Evolutionary conservation across 78 protist genomes (phyloP).

Genomic region (Dictyostelium capitatum): DNA sequence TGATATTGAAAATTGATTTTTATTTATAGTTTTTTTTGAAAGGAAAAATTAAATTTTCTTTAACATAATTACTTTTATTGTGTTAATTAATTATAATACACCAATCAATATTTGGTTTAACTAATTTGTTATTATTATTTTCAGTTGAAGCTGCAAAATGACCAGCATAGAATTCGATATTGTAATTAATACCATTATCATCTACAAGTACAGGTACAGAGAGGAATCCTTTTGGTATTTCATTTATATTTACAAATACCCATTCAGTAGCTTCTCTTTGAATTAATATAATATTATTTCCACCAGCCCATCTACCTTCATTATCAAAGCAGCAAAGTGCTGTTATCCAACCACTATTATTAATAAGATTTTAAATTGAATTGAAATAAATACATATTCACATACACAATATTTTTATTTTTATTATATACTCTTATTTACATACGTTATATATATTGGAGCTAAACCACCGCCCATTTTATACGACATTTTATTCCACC

Average conservation of each 20-base stretch:
- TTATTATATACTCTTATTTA: too few species aligned
- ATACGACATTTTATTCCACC: slow-evolving; percentile 60
- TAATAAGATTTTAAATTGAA: too few species aligned
- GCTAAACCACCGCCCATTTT: slow-evolving; percentile 67
- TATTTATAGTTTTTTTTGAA: too few species aligned
- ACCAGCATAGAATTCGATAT: slow-evolving; percentile 10
- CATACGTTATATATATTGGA: slow-evolving; percentile 27
- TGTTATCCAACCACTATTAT: slow-evolving; percentile 86
- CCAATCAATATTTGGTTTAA: slow-evolving; percentile 48
- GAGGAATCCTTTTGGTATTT: slow-evolving; percentile 6
- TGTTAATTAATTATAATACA: slow-evolving; percentile 3
- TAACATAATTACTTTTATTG: too few species aligned
- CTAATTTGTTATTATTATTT: not conserved
- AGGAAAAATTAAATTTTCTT: too few species aligned
- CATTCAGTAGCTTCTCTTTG: not conserved
- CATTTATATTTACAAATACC: not conserved
- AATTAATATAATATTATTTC: not conserved
- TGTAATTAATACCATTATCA: not conserved
- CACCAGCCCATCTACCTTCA: slow-evolving; percentile 38
- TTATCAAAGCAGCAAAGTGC: slow-evolving; percentile 26
- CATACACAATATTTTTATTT: too few species aligned
- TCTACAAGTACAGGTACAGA: not conserved
- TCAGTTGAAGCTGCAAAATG: not conserved
- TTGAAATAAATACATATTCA: too few species aligned
- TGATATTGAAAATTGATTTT: too few species aligned